Evolutionary conservation across 2,329 filamentous ascomycete species (phyloP), one percentile per base, ranked within the genome.

Genomic region (Colletotrichum gloeosporioides): DNA sequence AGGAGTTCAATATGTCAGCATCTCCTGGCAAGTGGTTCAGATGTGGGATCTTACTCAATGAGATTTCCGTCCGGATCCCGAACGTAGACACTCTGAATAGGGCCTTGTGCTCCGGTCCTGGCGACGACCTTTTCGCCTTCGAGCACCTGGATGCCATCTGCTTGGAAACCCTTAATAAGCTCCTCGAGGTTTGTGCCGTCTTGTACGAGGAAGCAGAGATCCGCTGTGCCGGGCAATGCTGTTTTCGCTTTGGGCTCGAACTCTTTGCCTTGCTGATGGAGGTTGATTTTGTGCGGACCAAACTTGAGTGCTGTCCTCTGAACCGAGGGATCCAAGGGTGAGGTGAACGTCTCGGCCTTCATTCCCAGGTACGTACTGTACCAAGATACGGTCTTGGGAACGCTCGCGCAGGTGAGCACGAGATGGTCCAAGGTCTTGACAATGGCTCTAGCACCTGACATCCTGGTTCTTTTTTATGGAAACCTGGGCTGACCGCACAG

Each of bases 11-110:
- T 29, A 6, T 9, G 12, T 63, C 29, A 63, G 22, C 53, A 7
- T 25, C 15, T 25, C 8, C 8, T 16, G 13, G 22, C 8, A 10
- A 18, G 39, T 16, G 15, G 29, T 4, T 4, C 44, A 4, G 10
- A 44, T 39, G 7, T 2, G 57, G 34, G 22, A 8, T 85, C 90
- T 81, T 79, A 93, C 91, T 93, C 91, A 55, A 93, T 88, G 78
- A 93, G 78, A 81, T 92, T 93, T 7, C 88, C 90, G 82, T 93
- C 92, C 3, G 90, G 90, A 82, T 93, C 91, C 49, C 91, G 84
- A 67, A 91, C 87, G 82, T 93, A 93, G 4, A 93, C 85, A 81
- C 91, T 93, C 69, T 86, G 84, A 61, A 93, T 83, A 72, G 83
- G 87, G 0, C 91, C 90, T 69, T 84, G 83, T 0, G 92, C 91